These are phyloP conservation scores for Penicillium rolfsii DNA, from an alignment of 2,329 filamentous ascomycete species.

Conservation along the genomic window DNA sequence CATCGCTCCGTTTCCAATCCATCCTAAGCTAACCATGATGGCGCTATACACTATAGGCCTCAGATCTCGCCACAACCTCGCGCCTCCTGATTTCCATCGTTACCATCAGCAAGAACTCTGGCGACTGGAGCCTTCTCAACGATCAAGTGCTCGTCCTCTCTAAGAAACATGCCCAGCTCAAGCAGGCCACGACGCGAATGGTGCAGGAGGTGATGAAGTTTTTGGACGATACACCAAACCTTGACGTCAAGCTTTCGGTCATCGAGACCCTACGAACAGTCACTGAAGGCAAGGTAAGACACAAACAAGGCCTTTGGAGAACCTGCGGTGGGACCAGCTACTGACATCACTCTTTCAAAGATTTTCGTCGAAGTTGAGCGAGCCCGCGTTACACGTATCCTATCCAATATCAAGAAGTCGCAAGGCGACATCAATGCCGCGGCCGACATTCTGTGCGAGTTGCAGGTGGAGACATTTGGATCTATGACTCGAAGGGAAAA, in stretches of 20 bases:
- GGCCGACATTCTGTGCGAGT: constrained; percentile 90
- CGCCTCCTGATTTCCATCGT: constrained; percentile 84
- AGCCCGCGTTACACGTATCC: constrained; percentile 88
- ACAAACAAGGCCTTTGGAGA: neutral
- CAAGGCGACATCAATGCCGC: constrained; percentile 91
- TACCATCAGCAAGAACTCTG: constrained; percentile 88
- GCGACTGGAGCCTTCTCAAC: constrained; percentile 92
- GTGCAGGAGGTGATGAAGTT: constrained; percentile 95
- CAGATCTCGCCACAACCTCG: constrained; percentile 93
- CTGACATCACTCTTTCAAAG: constrained; percentile 44
- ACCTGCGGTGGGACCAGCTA: neutral
- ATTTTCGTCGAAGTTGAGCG: constrained; percentile 99
- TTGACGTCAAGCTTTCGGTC: constrained; percentile 86
- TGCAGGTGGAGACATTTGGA: constrained; percentile 98
- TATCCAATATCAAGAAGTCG: constrained; percentile 96
- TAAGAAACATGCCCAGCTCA: constrained; percentile 99
- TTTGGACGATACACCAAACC: constrained; percentile 78
- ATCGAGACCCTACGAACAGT: constrained; percentile 96
- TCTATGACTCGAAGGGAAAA: constrained; percentile 98
- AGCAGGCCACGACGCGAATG: constrained; percentile 99
- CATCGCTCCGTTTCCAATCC: constrained; percentile 12
- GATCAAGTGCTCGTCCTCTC: constrained; percentile 94
- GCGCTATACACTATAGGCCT: constrained; percentile 65
- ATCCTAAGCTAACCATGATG: constrained; percentile 9
- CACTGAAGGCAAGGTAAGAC: constrained; percentile 84